These are phyloP conservation scores for Parathielavia hyrcaniae DNA, from an alignment of 495 filamentous ascomycete genomes.

Conservation along the genomic window DNA sequence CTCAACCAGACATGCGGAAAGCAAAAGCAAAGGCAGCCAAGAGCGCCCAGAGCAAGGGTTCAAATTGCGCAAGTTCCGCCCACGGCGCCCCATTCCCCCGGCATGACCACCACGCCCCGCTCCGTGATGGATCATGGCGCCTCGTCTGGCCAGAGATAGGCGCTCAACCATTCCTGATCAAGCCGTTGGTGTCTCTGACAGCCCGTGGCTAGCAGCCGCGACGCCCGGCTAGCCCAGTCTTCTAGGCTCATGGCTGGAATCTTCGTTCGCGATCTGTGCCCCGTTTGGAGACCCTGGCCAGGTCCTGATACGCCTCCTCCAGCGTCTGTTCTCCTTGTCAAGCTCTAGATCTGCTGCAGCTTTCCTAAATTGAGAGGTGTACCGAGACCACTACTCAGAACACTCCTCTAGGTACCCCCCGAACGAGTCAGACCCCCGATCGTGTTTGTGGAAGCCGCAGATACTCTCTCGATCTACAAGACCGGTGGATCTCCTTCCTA, in stretches of 20 bases:
- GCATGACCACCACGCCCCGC: background rate
- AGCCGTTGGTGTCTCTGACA: no score
- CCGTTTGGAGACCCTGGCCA: background rate
- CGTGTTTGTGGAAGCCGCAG: background rate
- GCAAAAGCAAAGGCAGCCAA: background rate
- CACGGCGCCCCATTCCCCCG: background rate
- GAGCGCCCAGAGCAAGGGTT: background rate
- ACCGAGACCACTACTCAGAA: no score
- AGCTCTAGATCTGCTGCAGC: background rate
- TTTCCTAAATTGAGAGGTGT: conserved; percentile 5
- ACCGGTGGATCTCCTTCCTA: background rate
- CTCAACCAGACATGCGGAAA: background rate
- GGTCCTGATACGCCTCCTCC: background rate
- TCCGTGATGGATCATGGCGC: background rate
- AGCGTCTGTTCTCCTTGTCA: background rate
- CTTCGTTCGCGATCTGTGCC: background rate
- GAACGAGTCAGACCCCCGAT: background rate
- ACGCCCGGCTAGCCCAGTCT: no score
- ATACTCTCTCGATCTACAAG: conserved; percentile 5
- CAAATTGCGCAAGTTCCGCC: background rate
- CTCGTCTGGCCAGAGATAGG: background rate
- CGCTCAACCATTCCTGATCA: no score
- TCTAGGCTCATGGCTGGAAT: background rate
- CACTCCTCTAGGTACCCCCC: background rate
- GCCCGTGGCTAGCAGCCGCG: no score